Evolutionary conservation across 2,329 filamentous ascomycete genomes (phyloP).

Genomic region (Penicillium sp.): DNA sequence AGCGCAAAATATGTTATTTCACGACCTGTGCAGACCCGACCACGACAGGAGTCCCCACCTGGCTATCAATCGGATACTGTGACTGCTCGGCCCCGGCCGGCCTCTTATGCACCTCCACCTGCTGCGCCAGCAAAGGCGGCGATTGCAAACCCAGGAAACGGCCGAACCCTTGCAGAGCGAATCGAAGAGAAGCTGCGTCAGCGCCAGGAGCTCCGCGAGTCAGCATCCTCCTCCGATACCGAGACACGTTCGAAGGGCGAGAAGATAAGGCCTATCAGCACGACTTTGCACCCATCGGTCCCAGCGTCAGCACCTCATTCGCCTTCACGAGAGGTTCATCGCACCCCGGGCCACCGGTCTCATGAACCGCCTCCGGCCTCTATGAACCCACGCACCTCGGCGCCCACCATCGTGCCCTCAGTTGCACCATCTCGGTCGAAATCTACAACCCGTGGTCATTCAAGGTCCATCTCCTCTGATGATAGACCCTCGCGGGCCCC

Average conservation of each 20-base stretch:
- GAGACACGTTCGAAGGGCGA: conserved; percentile 8
- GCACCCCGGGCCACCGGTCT: neutral
- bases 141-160: conserved; percentile 8
- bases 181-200: conserved; percentile 38
- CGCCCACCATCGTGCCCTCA: conserved; percentile 12
- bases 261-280: conserved; percentile 8
- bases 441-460: neutral
- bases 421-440: conserved; percentile 2
- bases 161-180: conserved; percentile 32
- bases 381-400: conserved; percentile 8
- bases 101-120: conserved; percentile 7
- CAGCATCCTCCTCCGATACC: conserved; percentile 17
- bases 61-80: conserved; percentile 30
- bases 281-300: neutral
- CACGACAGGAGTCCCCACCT: conserved; percentile 16
- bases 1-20: conserved; percentile 21
- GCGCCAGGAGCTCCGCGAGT: conserved; percentile 32
- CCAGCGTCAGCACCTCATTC: conserved; percentile 9
- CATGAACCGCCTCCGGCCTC: conserved; percentile 7
- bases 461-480: conserved; percentile 13
- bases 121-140: conserved; percentile 4
- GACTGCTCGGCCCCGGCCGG: conserved; percentile 10
- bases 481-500: conserved; percentile 10
- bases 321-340: conserved; percentile 11
- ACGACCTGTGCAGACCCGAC: conserved; percentile 7